Base-by-base conservation (phyloP, 2,329 filamentous ascomycete genomes). In the Shiraia bambusicola region DNA sequence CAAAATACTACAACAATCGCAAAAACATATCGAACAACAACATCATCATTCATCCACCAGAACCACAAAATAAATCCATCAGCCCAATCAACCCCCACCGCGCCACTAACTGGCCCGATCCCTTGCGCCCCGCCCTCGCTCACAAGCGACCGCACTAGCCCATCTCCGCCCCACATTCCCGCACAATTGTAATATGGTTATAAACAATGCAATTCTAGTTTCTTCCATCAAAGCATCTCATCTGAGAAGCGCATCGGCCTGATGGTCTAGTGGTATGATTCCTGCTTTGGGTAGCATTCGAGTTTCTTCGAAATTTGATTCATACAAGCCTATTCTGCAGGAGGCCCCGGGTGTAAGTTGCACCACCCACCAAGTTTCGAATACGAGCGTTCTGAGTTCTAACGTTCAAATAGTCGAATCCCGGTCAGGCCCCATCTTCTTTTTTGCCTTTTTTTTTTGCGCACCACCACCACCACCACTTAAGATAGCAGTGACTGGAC, bases 291-390 rank as follows among this genome's bases (percentile, higher is more conserved):
- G 38, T 19, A 8, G 10, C 7, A 10, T 16, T n/a, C 19, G 19
- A 22, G 19, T 22, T 22, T 30, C 24, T 30, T 28, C 30, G 17
- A 24, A 26, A n/a, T 25, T 10, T 8, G 19, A 22, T 22, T 22
- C 19, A 22, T 22, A 41, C 28, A 33, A 26, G 37, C 39, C 44
- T 50, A 49, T 45, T 54, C 49, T 58, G 55, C 55, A 56, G 49
- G 55, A 59, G 58, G 56, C 50, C 56, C 56, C 58, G 56, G 52
- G 56, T 60, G 51, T 54, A 54, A 52, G 51, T 41, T 47, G 13
- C 51, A 54, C 25, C 40, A n/a, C n/a, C n/a, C n/a, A n/a, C 51
- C 47, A 34, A 17, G 51, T 29, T 50, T 54, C 49, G 38, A 25
- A 4, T n/a, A 11, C 1, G 26, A 27, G 31, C 17, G 29, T 37